Evolutionary conservation across 805 yeast species (phyloP), one percentile per base, ranked within the genome.

Genomic region (Yamadazyma phyllophila): DNA sequence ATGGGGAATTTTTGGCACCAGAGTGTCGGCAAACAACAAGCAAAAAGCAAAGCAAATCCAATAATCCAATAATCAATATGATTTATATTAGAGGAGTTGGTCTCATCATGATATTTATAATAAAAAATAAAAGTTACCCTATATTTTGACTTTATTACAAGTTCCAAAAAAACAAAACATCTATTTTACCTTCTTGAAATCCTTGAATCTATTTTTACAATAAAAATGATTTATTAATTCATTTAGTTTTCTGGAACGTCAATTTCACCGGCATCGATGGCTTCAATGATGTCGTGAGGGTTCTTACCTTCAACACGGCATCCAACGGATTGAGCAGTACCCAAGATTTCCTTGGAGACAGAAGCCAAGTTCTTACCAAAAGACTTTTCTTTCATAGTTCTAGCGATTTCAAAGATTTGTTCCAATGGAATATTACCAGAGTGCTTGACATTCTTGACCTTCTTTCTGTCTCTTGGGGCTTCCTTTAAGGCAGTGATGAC

Each of bases 391-490:
- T 81, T 85, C 98, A 94, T 92, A 71, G 85, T 85, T 80, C 97
- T 91, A 67, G 99, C 98, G 71, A 94, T 87, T 74, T 90, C 96
- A 75, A 81, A 81, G 78, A 94, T 88, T 79, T 92, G 97, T 68
- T 90, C 96, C 67, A 94, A 82, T 67, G 96, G 89, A 69, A 94
- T 83, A 92, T 92, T 94, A 82, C 99, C 99, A 74, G 83, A 84
- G 88, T 94, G 99, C 84, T 91, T 90, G 77, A 94, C 88, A 82
- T 94, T 92, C 94, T 94, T 94, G 74, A 94, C 98, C 96, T 94
- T 94, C 95, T 94, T 94, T 83, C 97, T 86, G 85, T 94, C 99
- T 88, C 99, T 92, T 73, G 97, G 97, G 63, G 99, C 90, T 83
- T 94, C 99, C 84, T 94, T 94, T 73, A 94, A 83, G 63, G 99